Conservation (phyloP, 2,329 filamentous ascomycete species). For the Colletotrichum sp. region DNA sequence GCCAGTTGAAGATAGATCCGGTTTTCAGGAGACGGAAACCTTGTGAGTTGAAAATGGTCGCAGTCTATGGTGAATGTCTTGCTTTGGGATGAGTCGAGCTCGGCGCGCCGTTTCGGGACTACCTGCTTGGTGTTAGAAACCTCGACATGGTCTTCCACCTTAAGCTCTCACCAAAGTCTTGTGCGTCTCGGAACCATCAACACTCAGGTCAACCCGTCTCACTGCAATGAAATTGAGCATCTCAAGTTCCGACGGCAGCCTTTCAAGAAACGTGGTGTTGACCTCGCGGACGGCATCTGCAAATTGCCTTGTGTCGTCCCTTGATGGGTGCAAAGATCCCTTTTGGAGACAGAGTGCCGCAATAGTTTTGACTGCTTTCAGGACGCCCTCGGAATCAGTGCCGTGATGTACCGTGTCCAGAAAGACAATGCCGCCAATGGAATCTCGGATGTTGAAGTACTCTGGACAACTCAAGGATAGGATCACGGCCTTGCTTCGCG, state of each 20-base stretch:
- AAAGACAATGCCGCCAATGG: slow-evolving; percentile 23
- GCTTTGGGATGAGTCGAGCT: not conserved
- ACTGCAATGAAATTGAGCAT: slow-evolving; percentile 2
- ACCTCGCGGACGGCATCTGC: slow-evolving; percentile 22
- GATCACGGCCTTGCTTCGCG: not conserved
- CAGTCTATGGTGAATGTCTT: slow-evolving; percentile 16
- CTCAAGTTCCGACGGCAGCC: not conserved
- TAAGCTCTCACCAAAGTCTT: not conserved
- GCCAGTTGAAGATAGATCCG: slow-evolving; percentile 11
- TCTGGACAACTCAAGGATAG: not conserved
- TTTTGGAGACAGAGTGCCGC: slow-evolving; percentile 3
- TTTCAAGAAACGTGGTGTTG: slow-evolving; percentile 13
- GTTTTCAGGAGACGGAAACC: slow-evolving; percentile 21
- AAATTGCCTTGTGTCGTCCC: slow-evolving; percentile 25
- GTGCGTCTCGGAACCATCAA: not conserved
- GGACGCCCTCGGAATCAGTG: slow-evolving; percentile 23
- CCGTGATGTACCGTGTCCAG: slow-evolving; percentile 26
- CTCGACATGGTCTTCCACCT: too few relatives aligned
- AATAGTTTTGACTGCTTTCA: slow-evolving; percentile 22
- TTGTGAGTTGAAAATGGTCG: slow-evolving; percentile 22
- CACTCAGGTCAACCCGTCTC: not conserved
- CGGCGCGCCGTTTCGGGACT: not conserved
- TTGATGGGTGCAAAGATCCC: not conserved
- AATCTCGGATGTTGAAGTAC: slow-evolving; percentile 15
- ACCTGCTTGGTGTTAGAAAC: not conserved